Percentiles rank a stretch among this genome's conserved stretches.
Conservation (phyloP, 495 filamentous ascomycete species). For the Terfezia boudieri region DNA sequence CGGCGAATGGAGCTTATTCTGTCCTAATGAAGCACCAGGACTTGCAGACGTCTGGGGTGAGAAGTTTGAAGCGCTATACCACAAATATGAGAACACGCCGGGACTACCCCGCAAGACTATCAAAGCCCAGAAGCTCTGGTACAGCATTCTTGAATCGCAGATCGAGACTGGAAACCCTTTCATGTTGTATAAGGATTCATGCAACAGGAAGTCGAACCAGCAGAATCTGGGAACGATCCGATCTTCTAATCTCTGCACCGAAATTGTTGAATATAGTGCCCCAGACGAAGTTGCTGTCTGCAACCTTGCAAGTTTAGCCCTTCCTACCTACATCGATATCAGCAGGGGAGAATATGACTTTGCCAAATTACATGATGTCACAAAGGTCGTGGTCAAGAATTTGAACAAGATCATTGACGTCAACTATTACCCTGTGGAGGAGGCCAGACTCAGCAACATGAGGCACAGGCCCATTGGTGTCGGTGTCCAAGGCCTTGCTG, state of each 20-base stretch:
- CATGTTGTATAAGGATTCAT: conserved; percentile 98
- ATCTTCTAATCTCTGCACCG: conserved; percentile 95
- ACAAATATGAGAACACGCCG: conserved; percentile 71
- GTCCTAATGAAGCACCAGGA: conserved; percentile 83
- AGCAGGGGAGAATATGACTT: conserved; percentile 71
- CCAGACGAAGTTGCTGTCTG: conserved; percentile 97
- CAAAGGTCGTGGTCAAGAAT: conserved; percentile 71
- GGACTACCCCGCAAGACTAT: conserved; percentile 71
- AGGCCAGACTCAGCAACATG: conserved; percentile 87
- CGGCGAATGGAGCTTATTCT: conserved; percentile 90
- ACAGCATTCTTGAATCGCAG: conserved; percentile 89
- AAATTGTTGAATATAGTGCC: conserved; percentile 92
- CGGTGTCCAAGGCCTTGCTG: conserved; percentile 95
- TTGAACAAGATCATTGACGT: conserved; percentile 93
- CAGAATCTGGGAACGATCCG: conserved; percentile 96
- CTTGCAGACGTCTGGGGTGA: conserved; percentile 93
- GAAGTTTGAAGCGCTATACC: conserved; percentile 87
- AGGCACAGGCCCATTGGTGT: conserved; percentile 85
- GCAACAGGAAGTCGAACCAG: conserved; percentile 98
- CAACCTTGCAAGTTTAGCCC: conserved; percentile 84
- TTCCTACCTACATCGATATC: conserved; percentile 75
- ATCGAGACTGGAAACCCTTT: conserved; percentile 97
- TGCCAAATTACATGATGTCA: conserved; percentile 79
- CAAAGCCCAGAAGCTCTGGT: conserved; percentile 98
- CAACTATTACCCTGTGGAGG: conserved; percentile 88